These are phyloP conservation scores for thale cress (Arabidopsis thaliana) DNA, from an alignment of 345 rosid species.

Conservation along the genomic window TAIR10.1 NC_003070.9:27645501-27646000, in stretches of 20 bases:
- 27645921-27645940: constrained; percentile 64
- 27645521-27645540: too few relatives aligned
- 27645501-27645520: too few relatives aligned
- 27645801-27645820: neutral
- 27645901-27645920: constrained; percentile 54
- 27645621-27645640: neutral
- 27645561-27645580: neutral
- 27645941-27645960: constrained; percentile 60
- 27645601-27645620: neutral
- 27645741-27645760: constrained; percentile 20
- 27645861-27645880: neutral
- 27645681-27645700: constrained; percentile 21
- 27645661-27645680: neutral
- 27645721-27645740: constrained; percentile 17
- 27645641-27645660: neutral
- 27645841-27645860: too few relatives aligned
- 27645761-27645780: constrained; percentile 13
- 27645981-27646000: constrained; percentile 49
- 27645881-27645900: constrained; percentile 31
- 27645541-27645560: neutral
- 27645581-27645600: neutral
- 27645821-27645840: neutral
- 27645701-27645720: constrained; percentile 28
- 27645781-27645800: constrained; percentile 35
- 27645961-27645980: constrained; percentile 59